A percentile compares a stretch with the other conserved stretches of the same genome.
Conservation (phyloP, 2,329 filamentous ascomycete species). For the Diaporthe caulivora region DNA sequence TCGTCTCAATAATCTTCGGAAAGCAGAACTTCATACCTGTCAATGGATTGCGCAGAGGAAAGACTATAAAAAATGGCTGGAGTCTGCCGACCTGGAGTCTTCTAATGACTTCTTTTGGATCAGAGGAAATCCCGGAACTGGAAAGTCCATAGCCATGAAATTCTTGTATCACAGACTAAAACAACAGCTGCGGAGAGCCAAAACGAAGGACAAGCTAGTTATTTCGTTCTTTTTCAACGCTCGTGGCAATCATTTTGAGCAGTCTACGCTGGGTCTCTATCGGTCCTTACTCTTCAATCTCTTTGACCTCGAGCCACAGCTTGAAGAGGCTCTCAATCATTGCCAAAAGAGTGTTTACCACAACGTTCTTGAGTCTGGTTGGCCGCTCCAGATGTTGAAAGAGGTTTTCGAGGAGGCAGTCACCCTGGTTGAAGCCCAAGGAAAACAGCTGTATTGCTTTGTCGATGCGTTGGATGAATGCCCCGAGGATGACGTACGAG, state of each 20-base stretch:
- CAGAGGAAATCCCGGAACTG: conserved; percentile 58
- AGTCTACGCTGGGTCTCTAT: conserved; percentile 61
- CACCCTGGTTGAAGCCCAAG: conserved; percentile 16
- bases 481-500: conserved; percentile 53
- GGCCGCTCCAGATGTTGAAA: conserved; percentile 42
- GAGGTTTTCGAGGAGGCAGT: conserved; percentile 44
- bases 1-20: conserved; percentile 51
- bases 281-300: conserved; percentile 63
- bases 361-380: background rate
- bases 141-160: conserved; percentile 63
- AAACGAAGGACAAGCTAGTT: conserved; percentile 41
- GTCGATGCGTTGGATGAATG: conserved; percentile 64
- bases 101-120: conserved; percentile 61
- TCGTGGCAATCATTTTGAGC: conserved; percentile 57
- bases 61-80: conserved; percentile 54
- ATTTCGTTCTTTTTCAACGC: conserved; percentile 65
- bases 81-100: conserved; percentile 44
- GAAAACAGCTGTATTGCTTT: conserved; percentile 41
- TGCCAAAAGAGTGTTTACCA: background rate
- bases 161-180: conserved; percentile 44
- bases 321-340: conserved; percentile 50
- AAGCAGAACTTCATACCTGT: conserved; percentile 54
- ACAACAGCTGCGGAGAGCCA: conserved; percentile 39
- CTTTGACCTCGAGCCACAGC: conserved; percentile 49
- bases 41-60: conserved; percentile 53